Conservation (phyloP, 257 asterid genomes). For the Catharanthus roseus region DNA sequence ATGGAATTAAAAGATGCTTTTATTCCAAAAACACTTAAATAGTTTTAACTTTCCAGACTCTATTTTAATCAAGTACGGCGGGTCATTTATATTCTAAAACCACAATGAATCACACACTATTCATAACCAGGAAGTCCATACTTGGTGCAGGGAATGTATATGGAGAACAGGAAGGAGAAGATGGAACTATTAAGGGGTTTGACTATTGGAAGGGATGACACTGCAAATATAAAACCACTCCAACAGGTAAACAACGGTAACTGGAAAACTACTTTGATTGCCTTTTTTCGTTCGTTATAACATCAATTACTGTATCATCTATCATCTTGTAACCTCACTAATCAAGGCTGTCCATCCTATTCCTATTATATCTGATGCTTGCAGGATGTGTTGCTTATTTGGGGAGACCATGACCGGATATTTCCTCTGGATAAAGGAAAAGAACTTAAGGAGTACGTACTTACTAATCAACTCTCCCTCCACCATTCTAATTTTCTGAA, state of each 20-base stretch:
- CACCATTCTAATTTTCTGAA: not conserved
- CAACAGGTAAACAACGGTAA: conserved; percentile 34
- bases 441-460: conserved; percentile 53
- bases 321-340: not conserved
- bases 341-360: not conserved
- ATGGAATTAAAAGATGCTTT: not conserved
- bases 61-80: too few relatives aligned
- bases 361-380: not conserved
- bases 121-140: conserved; percentile 4
- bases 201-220: conserved; percentile 46
- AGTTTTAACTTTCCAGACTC: not conserved
- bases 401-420: conserved; percentile 79
- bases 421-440: conserved; percentile 55
- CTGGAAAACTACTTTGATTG: not conserved
- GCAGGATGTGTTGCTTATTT: conserved; percentile 71
- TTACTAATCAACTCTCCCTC: not conserved
- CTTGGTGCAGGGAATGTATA: conserved; percentile 48
- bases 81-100: not conserved
- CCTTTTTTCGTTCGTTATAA: not conserved
- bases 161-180: conserved; percentile 59
- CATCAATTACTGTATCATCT: not conserved
- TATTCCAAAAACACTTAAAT: not conserved
- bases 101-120: too few relatives aligned
- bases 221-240: conserved; percentile 35
- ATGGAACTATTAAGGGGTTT: conserved; percentile 58